Evolutionary conservation across 2,329 filamentous ascomycete genomes (phyloP).

Genomic region (Tolypocladium ovalisporum): DNA sequence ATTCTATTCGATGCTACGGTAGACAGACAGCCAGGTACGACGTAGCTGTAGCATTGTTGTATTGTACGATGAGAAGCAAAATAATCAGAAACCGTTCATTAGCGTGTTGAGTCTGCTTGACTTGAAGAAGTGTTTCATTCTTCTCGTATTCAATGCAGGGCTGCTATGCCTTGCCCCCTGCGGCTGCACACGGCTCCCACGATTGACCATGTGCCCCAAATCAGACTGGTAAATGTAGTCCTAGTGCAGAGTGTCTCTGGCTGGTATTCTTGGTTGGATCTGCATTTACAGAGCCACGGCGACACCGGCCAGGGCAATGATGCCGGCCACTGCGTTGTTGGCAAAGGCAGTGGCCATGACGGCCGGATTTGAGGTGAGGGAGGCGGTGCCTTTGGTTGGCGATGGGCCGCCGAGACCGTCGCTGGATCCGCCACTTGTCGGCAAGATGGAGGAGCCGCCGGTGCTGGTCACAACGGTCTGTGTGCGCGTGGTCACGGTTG

Average conservation of each 20-base stretch:
- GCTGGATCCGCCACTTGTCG: neutral
- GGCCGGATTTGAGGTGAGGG: slow-evolving; percentile 10
- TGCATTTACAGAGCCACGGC: slow-evolving; percentile 6
- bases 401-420: neutral
- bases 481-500: neutral
- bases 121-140: neutral
- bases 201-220: too few relatives aligned
- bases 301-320: slow-evolving; percentile 11
- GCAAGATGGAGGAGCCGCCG: neutral
- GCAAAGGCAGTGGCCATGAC: slow-evolving; percentile 10
- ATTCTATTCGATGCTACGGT: slow-evolving; percentile 9
- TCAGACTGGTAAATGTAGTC: too few relatives aligned
- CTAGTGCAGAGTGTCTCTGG: too few relatives aligned
- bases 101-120: neutral
- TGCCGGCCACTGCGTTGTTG: slow-evolving; percentile 7
- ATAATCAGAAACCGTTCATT: neutral
- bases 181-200: too few relatives aligned
- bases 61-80: slow-evolving; percentile 6
- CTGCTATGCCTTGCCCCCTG: neutral
- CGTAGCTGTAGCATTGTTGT: slow-evolving; percentile 8
- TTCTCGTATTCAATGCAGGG: neutral
- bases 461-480: neutral
- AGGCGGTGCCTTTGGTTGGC: neutral
- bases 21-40: slow-evolving; percentile 2
- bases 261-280: neutral